A percentile compares a stretch with the other conserved stretches of the same genome.
phyloP scores from a whole-genome alignment of 306 rosid species.

The Pterocarpus santalinus region DNA sequence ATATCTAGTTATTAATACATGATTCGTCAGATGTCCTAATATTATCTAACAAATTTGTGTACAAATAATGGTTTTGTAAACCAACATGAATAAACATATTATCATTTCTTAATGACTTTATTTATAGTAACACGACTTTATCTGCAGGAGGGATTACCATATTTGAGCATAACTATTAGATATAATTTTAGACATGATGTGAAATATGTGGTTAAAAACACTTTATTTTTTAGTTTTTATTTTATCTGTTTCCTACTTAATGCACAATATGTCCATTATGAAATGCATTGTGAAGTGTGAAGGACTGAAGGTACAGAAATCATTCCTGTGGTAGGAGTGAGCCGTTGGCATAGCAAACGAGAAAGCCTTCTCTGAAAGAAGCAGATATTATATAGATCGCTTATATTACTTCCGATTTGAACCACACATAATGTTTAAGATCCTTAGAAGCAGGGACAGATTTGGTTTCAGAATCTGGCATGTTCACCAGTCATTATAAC shows the following conservation, averaged over 20 bases:
- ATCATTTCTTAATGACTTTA: not conserved
- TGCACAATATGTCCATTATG: too few species aligned
- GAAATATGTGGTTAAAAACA: too few species aligned
- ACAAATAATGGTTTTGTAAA: too few species aligned
- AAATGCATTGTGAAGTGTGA: too few species aligned
- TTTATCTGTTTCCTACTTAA: too few species aligned
- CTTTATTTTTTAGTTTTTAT: too few species aligned
- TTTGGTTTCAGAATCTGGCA: slow-evolving; percentile 31
- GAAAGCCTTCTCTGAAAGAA: not conserved
- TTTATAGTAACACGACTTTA: not conserved
- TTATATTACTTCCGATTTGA: not conserved
- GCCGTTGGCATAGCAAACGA: not conserved
- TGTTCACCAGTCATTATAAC: slow-evolving; percentile 9
- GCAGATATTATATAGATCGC: not conserved
- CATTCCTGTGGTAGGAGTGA: not conserved
- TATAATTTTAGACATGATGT: too few species aligned
- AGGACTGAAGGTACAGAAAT: too few species aligned
- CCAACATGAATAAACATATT: not conserved
- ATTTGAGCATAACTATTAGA: too few species aligned
- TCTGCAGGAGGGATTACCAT: not conserved
- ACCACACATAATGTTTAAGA: slow-evolving; percentile 21
- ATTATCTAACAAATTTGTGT: too few species aligned
- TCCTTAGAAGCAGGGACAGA: not conserved
- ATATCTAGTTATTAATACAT: too few species aligned
- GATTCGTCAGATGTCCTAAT: too few species aligned